Conservation (phyloP, 2,329 filamentous ascomycete species). For the Biscogniauxia marginata region DNA sequence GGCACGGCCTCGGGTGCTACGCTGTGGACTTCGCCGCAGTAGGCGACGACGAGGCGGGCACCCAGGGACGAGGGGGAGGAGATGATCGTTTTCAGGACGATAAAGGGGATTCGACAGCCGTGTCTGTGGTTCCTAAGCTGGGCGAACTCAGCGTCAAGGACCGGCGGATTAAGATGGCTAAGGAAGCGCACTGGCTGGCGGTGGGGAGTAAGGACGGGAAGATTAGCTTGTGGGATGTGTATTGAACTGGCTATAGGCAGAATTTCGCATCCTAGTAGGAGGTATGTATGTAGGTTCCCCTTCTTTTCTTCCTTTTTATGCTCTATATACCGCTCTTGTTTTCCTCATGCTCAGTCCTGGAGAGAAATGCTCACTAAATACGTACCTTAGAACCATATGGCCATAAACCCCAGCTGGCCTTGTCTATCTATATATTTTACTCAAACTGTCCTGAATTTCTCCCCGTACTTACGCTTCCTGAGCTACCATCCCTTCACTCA, state of each 20-base stretch:
- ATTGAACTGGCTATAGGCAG: slow-evolving; percentile 44
- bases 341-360: too few relatives aligned
- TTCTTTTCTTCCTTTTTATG: background rate
- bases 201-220: slow-evolving; percentile 94
- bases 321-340: background rate
- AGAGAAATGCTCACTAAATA: too few relatives aligned
- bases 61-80: background rate
- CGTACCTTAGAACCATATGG: too few relatives aligned
- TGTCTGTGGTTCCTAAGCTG: slow-evolving; percentile 17
- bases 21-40: slow-evolving; percentile 68
- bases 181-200: slow-evolving; percentile 80
- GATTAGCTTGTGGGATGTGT: slow-evolving; percentile 93
- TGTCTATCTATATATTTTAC: background rate
- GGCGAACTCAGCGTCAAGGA: slow-evolving; percentile 56
- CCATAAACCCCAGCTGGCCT: too few relatives aligned
- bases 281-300: background rate
- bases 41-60: slow-evolving; percentile 1
- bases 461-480: slow-evolving; percentile 2
- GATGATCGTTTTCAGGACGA: slow-evolving; percentile 7
- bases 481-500: slow-evolving; percentile 22
- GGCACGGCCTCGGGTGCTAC: slow-evolving; percentile 89
- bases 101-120: slow-evolving; percentile 22
- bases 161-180: slow-evolving; percentile 62
- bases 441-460: background rate
- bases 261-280: too few relatives aligned